phyloP scores from a whole-genome alignment of 805 yeast genomes.

The Zygosaccharomyces lentus region DNA sequence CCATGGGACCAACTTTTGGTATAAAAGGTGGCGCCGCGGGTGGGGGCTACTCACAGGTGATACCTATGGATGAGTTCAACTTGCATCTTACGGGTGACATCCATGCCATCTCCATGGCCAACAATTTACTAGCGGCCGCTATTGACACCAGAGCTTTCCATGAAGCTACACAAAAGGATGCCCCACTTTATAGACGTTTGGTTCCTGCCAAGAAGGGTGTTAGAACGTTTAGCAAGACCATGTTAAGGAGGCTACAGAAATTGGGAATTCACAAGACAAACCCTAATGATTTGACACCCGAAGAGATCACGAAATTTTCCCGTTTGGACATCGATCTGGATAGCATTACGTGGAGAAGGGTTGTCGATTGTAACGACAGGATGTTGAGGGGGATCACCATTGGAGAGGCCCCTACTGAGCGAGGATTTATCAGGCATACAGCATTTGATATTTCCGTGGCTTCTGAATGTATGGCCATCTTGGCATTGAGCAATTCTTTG shows the following conservation, averaged over 20 bases:
- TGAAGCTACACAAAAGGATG: conserved; percentile 68
- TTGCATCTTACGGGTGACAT: conserved; percentile 84
- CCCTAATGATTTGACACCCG: conserved; percentile 67
- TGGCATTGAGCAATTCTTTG: conserved; percentile 68
- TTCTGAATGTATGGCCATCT: conserved; percentile 79
- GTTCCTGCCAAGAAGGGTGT: conserved; percentile 72
- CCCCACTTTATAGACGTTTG: conserved; percentile 66
- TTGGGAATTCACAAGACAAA: conserved; percentile 65
- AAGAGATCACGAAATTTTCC: conserved; percentile 61
- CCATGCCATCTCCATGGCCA: conserved; percentile 80
- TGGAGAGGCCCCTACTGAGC: conserved; percentile 79
- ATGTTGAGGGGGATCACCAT: conserved; percentile 72
- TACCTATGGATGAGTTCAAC: conserved; percentile 86
- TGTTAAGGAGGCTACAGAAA: conserved; percentile 62
- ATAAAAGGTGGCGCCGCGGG: conserved; percentile 91
- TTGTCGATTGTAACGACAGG: conserved; percentile 80
- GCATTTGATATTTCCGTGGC: conserved; percentile 86
- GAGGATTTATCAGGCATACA: conserved; percentile 64
- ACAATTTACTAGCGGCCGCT: conserved; percentile 78
- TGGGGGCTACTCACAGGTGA: conserved; percentile 83
- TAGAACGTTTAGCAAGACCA: conserved; percentile 62
- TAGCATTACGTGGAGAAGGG: conserved; percentile 77
- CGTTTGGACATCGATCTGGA: conserved; percentile 75
- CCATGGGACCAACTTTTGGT: conserved; percentile 88
- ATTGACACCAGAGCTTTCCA: conserved; percentile 84